phyloP scores from a whole-genome alignment of 2,329 filamentous ascomycete genomes.

The Penicillium brasilianum region DNA sequence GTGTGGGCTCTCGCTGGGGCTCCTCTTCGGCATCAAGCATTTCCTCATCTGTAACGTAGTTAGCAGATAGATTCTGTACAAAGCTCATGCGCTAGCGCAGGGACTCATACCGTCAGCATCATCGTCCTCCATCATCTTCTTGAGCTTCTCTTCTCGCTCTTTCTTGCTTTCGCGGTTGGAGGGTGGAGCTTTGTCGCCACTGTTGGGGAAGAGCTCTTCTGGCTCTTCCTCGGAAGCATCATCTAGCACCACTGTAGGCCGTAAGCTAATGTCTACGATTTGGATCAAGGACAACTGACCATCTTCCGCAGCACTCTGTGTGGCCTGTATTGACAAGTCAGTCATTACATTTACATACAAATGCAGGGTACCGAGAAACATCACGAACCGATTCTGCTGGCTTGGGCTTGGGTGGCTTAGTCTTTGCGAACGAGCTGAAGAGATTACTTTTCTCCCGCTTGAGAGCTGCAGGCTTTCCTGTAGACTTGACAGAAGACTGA shows the following conservation, averaged over 20 bases:
- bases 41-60: slow-evolving; percentile 55
- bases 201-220: slow-evolving; percentile 55
- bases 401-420: slow-evolving; percentile 65
- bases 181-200: slow-evolving; percentile 41
- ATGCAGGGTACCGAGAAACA: too few relatives aligned
- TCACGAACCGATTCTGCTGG: slow-evolving; percentile 47
- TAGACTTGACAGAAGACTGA: slow-evolving; percentile 41
- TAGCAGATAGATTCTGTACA: slow-evolving; percentile 31
- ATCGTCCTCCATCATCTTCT: slow-evolving; percentile 78
- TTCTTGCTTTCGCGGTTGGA: slow-evolving; percentile 57
- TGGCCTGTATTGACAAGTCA: slow-evolving; percentile 30
- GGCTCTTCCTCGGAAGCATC: slow-evolving; percentile 64
- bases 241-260: slow-evolving; percentile 51
- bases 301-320: slow-evolving; percentile 54
- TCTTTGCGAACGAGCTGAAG: slow-evolving; percentile 78
- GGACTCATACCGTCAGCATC: slow-evolving; percentile 29
- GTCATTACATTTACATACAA: too few relatives aligned
- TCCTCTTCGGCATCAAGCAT: slow-evolving; percentile 61
- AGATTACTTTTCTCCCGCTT: slow-evolving; percentile 70
- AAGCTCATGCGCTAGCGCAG: slow-evolving; percentile 45
- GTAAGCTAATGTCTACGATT: slow-evolving; percentile 33
- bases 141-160: slow-evolving; percentile 69
- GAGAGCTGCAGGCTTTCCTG: slow-evolving; percentile 47
- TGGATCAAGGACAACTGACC: slow-evolving; percentile 40
- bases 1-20: slow-evolving; percentile 43